Evolutionary conservation across 805 yeast species (phyloP), one percentile per base, ranked within the genome.

Genomic region (Candida schatavii): DNA sequence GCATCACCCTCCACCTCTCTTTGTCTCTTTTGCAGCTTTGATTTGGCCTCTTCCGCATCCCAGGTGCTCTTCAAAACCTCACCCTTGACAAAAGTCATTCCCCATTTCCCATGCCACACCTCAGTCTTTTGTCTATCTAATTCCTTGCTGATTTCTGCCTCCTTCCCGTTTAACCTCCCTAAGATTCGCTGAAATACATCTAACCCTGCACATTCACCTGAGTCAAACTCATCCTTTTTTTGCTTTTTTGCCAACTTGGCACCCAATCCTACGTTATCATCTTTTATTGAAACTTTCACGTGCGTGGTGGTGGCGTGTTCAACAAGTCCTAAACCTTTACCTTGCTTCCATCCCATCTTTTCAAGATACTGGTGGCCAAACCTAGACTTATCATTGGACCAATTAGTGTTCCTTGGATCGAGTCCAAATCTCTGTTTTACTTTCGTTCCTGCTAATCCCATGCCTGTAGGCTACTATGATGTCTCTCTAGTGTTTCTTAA

Each of bases 341-440:
- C 99, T 2, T 95, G 96, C 40, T 71, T 75, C 99, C 99, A 91
- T 14, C 99, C 99, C 57, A 83, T 69, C 50, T 79, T 83, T 47
- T 80, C 80, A 45, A 91, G 62, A 61, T 89, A 89, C 54, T 84
- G 79, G 59, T 86, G 97, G 0, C 99, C 99, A 56, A 91, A 91
- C 39, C 96, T 67, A 3, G 72, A 70, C 0, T 83, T 80, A 54
- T 88, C 87, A 56, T 88, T 88, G 20, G 97, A 84, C 99, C 99
- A 91, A 46, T 81, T 77, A 1, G 97, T 90, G 56, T 91, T 91
- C 56, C 98, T 72, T 14, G 99, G 99, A 66, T 91, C 99, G 28
- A 75, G 65, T 9, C 98, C 97, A 59, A 90, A 84, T 55, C 93
- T 76, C 55, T 86, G 95, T 56, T 86, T 88, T 10, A 75, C 78